These are phyloP conservation scores for Xylariaceae sp. DNA, from an alignment of 2,329 filamentous ascomycete genomes.

Conservation along the genomic window DNA sequence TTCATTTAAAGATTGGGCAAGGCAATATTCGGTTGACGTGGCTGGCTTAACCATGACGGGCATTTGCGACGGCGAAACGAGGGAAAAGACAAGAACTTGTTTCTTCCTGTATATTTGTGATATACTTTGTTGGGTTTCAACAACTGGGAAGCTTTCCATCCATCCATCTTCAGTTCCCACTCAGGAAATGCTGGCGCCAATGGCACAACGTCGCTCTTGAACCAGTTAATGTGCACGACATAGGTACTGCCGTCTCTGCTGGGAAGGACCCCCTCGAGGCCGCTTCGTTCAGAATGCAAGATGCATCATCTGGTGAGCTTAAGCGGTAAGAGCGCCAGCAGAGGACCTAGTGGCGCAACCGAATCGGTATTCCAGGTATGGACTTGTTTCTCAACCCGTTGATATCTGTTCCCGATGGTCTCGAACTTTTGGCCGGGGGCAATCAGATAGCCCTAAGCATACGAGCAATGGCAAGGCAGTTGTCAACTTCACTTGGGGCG, in stretches of 20 bases:
- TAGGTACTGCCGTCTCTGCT: neutral
- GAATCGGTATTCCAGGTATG: neutral
- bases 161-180: conserved; percentile 11
- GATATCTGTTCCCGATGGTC: neutral
- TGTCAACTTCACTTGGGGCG: conserved; percentile 19
- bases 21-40: conserved; percentile 11
- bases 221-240: no score
- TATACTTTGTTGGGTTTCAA: conserved; percentile 24
- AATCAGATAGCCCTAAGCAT: neutral
- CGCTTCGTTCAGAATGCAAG: neutral
- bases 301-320: neutral
- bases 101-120: conserved; percentile 12
- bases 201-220: no score
- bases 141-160: conserved; percentile 22
- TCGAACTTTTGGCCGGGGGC: no score
- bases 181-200: no score
- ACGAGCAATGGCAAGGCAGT: neutral
- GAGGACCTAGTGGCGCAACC: no score
- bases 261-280: neutral
- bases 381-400: neutral
- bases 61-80: conserved; percentile 15
- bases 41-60: conserved; percentile 11
- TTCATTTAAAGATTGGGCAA: no score
- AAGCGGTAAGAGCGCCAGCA: neutral
- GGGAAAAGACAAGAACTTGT: conserved; percentile 7